Evolutionary conservation across 106 monocot species (phyloP), one percentile per base, ranked within the genome.

Genomic region (Amphibolis antarctica): DNA sequence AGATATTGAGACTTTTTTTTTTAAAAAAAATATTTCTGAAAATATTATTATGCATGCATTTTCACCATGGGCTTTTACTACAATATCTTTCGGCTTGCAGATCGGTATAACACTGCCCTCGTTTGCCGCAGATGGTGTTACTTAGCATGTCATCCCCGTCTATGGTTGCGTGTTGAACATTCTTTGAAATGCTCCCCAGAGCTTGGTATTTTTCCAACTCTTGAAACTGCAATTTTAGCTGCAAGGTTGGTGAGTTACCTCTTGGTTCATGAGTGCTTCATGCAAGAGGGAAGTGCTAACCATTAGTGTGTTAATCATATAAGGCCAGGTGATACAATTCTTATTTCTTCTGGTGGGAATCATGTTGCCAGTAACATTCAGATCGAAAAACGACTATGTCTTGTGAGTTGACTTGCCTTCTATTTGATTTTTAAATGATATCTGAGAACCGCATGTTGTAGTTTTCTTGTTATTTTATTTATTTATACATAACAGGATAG

Each of bases 251-350:
- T 63, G n/a, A 64, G 36, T 55, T 64, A 27, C 24, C 64, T 71
- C 50, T 12, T 75, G 14, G 2, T 19, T 60, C 19, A 42, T 60
- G 12, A 36, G 18, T 10, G 4, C 29, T 42, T 60, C 31, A 43
- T 17, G 11, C 5, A 36, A 19, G 43, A 43, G 17, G 43, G 17
- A 60, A 19, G 17, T 44, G 20, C 1, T 43, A 42, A 60, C 42
- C 22, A 54, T 57, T 70, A 31, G 63, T 21, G 65, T 66, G 53
- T 27, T 17, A 49, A 23, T 66, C 63, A 49, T 59, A 59, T 54
- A 75, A 96, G 94, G 78, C 94, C 94, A 42, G 94, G 94, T 60
- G 94, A 96, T 60, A 96, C 94, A 46, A 90, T 96, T 72, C 81
- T 89, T 51, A 90, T 96, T 52, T 69, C 84, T 67, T 71, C 84